These are phyloP conservation scores for Zymoseptoria ardabiliae DNA, from an alignment of 2,329 filamentous ascomycete genomes.

Conservation along the genomic window DNA sequence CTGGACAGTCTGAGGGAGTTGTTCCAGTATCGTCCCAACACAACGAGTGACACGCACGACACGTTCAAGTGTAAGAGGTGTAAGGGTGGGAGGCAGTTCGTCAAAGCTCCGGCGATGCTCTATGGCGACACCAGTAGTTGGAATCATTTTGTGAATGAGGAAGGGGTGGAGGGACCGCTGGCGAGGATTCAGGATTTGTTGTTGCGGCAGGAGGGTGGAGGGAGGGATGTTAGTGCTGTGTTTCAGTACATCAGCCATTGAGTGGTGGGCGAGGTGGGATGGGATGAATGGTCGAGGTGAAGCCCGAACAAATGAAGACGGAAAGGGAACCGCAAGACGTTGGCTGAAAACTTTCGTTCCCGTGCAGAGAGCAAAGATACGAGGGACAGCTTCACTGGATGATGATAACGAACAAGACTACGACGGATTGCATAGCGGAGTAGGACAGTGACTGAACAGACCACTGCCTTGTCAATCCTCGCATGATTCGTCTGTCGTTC, in stretches of 20 bases:
- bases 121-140: constrained; percentile 99
- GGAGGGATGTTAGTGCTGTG: constrained; percentile 80
- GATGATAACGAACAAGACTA: not conserved
- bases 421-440: not conserved
- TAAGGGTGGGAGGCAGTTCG: constrained; percentile 67
- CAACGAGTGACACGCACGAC: constrained; percentile 89
- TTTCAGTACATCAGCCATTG: constrained; percentile 98
- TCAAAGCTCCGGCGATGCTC: constrained; percentile 90
- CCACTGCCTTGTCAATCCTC: too few relatives aligned
- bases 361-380: not conserved
- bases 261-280: not conserved
- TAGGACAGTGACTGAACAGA: too few relatives aligned
- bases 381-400: not conserved
- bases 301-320: not conserved
- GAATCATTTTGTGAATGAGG: constrained; percentile 88
- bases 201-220: constrained; percentile 73
- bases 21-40: constrained; percentile 83
- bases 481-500: too few relatives aligned
- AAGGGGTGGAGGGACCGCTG: constrained; percentile 51
- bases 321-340: not conserved
- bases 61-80: constrained; percentile 98
- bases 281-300: not conserved
- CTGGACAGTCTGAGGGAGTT: constrained; percentile 84
- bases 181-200: constrained; percentile 83
- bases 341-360: not conserved